Evolutionary conservation across 2,329 filamentous ascomycete genomes (phyloP), one percentile per base, ranked within the genome.

Genomic region (Truncatella angustata): DNA sequence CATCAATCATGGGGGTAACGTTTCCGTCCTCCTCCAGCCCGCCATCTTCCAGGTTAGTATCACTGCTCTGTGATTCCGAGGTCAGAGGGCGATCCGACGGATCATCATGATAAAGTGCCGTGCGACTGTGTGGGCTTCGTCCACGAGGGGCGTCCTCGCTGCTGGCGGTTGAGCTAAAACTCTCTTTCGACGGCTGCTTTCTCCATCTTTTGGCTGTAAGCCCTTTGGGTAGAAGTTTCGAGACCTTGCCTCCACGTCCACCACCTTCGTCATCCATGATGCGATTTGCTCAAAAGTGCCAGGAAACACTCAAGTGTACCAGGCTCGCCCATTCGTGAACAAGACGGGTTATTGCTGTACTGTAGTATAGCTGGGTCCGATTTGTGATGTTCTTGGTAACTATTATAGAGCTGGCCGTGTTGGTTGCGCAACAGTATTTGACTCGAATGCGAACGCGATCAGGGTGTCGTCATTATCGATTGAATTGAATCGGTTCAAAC

Each of bases 161-260:
- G 54, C 65, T 67, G 36, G 54, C 56, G 42, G 60, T 53, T 14
- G 65, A 67, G 7, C 56, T 59, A 47, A 67, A 63, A 59, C 64
- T 66, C 48, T 68, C 75, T 59, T 66, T 67, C 56, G 75, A 73
- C 43, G 65, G 64, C 47, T 72, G 68, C 50, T 77, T 72, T 64
- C 73, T 78, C 66, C 72, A 77, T 44, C 76, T 73, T 43, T 77
- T 75, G 44, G 72, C 71, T 24, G 70, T 67, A 50, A 84, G 73
- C 34, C 73, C 70, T 61, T 78, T 81, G 48, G 79, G 74, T 32
- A 85, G 66, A 26, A 84, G 71, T 66, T 80, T 83, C 52, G 70
- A 73, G 39, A 81, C 66, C 11, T 71, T 69, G 56, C 65, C 40
- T 18, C 24, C n/a, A 30, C 34, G 71, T 50, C 55, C 51, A 40